Evolutionary conservation across 371 early-diverging fungal species (phyloP), one percentile per base, ranked within the genome.

Genomic region (Rhizomucor pusillus): DNA sequence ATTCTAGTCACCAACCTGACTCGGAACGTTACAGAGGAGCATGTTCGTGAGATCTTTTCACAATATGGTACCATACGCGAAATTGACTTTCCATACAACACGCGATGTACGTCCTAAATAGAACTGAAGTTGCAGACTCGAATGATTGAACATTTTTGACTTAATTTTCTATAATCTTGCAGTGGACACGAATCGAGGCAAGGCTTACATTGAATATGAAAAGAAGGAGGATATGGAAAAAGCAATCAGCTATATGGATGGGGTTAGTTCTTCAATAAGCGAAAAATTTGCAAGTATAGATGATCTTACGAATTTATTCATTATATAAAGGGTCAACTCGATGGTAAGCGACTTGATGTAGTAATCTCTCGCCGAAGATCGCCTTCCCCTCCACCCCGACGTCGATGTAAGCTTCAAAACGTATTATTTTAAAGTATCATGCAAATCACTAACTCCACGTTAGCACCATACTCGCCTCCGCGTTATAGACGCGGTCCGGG

Each of bases 191-290:
- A 84, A 84, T 50, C 62, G 69, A 37, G 84, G 82, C 40, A 73
- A 63, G 24, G 82, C 82, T 20, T 75, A 75, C 54, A 59, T 84
- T 51, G 81, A 84, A 54, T 84, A 63, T 54, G 81, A 72, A 51
- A 79, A 72, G 0, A 71, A 72, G 14, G 78, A 79, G 48, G 81
- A 79, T 7, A 80, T 81, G 7, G 65, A 74, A 23, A 60, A 69
- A 53, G 82, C 81, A n/a, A 60, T 84, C 13, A 73, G 72, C 19
- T 73, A 68, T 35, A 81, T 81, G 82, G 73, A 81, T 50, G 75
- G 73, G 41, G 79, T 73, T 75, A 63, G 62, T 45, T 16, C 13
- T 13, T 39, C 22, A 4, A 40, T 29, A 29, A 14, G n/a, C 25
- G 23, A 41, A 37, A 24, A 12, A 18, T 25, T 5, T 11, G 12